Evolutionary conservation across 768 basidiomycete genomes (phyloP).

Genomic region (Holtermannia corniformis): DNA sequence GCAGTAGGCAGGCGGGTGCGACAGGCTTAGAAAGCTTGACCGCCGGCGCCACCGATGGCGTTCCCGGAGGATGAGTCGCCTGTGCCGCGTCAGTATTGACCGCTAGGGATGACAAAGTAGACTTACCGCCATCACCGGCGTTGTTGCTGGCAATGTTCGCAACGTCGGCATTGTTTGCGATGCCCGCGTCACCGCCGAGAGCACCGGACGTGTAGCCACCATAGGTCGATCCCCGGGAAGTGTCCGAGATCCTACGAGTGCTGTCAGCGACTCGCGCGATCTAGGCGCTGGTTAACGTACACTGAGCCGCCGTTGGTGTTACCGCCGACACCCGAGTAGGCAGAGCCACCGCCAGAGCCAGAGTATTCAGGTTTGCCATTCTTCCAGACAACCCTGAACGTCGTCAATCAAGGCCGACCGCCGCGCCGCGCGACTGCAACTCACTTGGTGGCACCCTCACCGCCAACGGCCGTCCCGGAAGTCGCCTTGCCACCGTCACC

Average conservation of each 20-base stretch:
- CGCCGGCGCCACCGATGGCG: too few relatives aligned
- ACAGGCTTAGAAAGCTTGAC: too few relatives aligned
- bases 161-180: constrained; percentile 11
- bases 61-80: too few relatives aligned
- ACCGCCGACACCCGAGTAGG: constrained; percentile 31
- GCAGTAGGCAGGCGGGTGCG: too few relatives aligned
- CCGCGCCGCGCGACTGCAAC: not conserved
- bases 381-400: constrained; percentile 7
- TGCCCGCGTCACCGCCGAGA: constrained; percentile 7
- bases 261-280: constrained; percentile 12
- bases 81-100: too few relatives aligned
- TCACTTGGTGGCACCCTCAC: constrained; percentile 12
- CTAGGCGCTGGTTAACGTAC: constrained; percentile 9
- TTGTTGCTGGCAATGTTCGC: constrained; percentile 18
- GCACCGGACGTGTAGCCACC: constrained; percentile 5
- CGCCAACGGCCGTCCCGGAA: constrained; percentile 22
- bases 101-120: too few relatives aligned
- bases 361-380: constrained; percentile 13
- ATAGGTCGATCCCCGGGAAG: constrained; percentile 4
- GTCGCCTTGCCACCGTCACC: constrained; percentile 30
- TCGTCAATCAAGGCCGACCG: not conserved
- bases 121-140: constrained; percentile 28
- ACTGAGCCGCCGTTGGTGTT: constrained; percentile 25
- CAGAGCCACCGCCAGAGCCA: constrained; percentile 18
- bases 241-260: constrained; percentile 2